Base-by-base conservation (phyloP, 129 eudicot genomes). In the Ambrosia trifida region DNA sequence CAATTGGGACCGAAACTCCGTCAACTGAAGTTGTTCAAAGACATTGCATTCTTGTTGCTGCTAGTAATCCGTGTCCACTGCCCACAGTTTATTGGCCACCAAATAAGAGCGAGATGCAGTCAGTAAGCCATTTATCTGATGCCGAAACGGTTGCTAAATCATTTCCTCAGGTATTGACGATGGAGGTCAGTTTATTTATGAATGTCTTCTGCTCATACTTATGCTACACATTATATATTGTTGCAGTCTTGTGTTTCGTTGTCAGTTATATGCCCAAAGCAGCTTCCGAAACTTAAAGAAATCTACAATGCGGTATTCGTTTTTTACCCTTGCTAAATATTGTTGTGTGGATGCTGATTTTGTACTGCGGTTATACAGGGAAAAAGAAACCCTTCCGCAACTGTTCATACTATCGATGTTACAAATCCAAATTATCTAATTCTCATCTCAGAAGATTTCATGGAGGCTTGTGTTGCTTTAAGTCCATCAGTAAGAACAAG, bases 381-480 rank as follows among this genome's bases (percentile, higher is more conserved):
- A 56, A 90, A 87, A 66, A 82, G 85, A 44, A 84, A 78, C 68
- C 87, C 86, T 31, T 80, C 78, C 57, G 83, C 77, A 19, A 56
- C 85, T 53, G 94, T 85, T 79, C 84, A 76, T 35, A 80, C 79
- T 19, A 46, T 84, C 49, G 91, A 84, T 66, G 85, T 69, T 3
- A 90, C 78, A 74, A 80, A 81, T 70, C 85, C 88, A 51, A 72
- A 85, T 46, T 79, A 76, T 73, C 90, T 85, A 71, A 88, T 87
- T 71, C 79, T 86, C 35, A 81, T 90, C 65, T 83, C 96, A 4
- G 94, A 85, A 19, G 76, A 69, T 78, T 87, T 90, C 64, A 73
- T 80, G 70, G 90, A 84, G 84, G 96, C 88, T 56, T 83, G 86
- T 66, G 82, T 80, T 79, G 84, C 87, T 62, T 72, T 89, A 68